phyloP scores from a whole-genome alignment of 306 rosid genomes.

The Comarum palustre region DNA sequence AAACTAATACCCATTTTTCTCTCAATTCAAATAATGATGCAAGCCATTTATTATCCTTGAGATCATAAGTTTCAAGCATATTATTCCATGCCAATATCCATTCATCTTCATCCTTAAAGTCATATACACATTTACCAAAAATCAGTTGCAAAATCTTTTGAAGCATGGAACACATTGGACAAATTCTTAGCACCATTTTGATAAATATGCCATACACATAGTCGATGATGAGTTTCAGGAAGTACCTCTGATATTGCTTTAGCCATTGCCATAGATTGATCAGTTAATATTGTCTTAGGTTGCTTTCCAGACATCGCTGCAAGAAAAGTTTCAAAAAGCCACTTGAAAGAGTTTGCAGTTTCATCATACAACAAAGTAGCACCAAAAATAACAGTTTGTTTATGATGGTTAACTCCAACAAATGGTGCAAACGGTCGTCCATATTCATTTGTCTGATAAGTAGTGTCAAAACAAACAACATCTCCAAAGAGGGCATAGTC shows the following conservation, averaged over 20 bases:
- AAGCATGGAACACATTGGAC: not conserved
- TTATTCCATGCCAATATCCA: slow-evolving; percentile 13
- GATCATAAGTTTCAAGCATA: slow-evolving; percentile 6
- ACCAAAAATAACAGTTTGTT: no score
- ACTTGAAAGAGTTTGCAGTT: no score
- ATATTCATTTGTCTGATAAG: no score
- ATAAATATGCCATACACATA: slow-evolving; percentile 8
- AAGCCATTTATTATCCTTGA: slow-evolving; percentile 9
- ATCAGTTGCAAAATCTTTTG: not conserved
- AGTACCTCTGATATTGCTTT: not conserved
- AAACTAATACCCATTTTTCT: not conserved
- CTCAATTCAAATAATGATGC: not conserved
- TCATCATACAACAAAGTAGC: no score
- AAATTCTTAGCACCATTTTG: slow-evolving; percentile 10
- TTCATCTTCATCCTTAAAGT: slow-evolving; percentile 14
- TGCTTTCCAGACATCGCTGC: no score
- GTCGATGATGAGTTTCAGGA: not conserved
- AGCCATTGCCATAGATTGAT: no score
- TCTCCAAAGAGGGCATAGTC: no score
- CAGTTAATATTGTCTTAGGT: no score
- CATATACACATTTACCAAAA: slow-evolving; percentile 14
- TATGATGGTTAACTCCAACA: no score
- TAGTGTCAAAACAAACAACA: no score
- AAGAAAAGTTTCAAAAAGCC: no score
- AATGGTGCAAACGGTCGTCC: no score